phyloP scores from a whole-genome alignment of 179 eudicot genomes.

The Corrigiola litoralis region DNA sequence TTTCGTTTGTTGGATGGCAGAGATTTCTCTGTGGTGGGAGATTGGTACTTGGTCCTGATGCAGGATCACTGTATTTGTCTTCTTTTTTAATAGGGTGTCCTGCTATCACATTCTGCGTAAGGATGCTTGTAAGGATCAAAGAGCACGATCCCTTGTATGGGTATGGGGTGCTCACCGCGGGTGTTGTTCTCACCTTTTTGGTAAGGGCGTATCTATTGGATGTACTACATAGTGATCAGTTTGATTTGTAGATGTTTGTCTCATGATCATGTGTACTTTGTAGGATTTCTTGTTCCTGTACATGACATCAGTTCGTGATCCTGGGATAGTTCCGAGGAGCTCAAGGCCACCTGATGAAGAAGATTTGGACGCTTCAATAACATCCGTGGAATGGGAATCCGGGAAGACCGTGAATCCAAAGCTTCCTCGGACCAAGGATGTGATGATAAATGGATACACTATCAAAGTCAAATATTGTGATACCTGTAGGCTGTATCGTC shows the following conservation, averaged over 20 bases:
- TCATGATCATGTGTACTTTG: conserved; percentile 16
- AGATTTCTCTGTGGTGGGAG: conserved; percentile 81
- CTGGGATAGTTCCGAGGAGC: conserved; percentile 85
- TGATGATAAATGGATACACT: conserved; percentile 37
- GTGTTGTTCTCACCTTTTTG: conserved; percentile 50
- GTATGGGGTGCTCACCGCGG: conserved; percentile 39
- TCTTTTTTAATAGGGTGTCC: conserved; percentile 65
- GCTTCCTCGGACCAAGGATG: conserved; percentile 66
- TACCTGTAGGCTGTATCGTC: conserved; percentile 55
- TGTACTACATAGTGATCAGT: neutral
- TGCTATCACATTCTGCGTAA: conserved; percentile 52
- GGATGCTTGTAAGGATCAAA: conserved; percentile 39
- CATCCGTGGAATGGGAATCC: conserved; percentile 66
- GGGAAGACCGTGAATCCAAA: conserved; percentile 48
- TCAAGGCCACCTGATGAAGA: conserved; percentile 51
- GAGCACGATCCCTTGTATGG: conserved; percentile 43
- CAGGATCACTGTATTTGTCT: conserved; percentile 47
- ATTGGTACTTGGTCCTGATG: conserved; percentile 79
- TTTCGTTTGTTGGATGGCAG: conserved; percentile 36
- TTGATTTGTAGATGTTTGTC: neutral
- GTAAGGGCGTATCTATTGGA: conserved; percentile 33
- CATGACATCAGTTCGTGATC: conserved; percentile 82
- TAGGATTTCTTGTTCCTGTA: conserved; percentile 64
- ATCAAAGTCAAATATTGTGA: conserved; percentile 60
- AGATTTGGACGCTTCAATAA: conserved; percentile 33